phyloP scores from a whole-genome alignment of 2,329 filamentous ascomycete genomes.

The Apiospora saccharicola region DNA sequence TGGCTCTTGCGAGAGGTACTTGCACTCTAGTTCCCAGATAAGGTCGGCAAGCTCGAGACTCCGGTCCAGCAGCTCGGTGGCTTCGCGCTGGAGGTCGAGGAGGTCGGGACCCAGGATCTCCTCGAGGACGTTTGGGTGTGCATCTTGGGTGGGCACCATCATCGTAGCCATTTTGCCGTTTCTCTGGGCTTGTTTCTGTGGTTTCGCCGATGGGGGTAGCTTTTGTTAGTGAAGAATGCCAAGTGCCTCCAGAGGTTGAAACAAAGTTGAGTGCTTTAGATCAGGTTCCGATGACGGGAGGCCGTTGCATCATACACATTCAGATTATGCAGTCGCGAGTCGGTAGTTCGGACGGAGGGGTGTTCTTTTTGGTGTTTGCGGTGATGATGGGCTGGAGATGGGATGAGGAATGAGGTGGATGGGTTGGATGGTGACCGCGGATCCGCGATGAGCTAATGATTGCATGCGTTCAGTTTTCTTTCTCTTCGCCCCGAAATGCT shows the following conservation, averaged over 20 bases:
- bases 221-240: background rate
- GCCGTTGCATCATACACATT: background rate
- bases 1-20: background rate
- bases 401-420: background rate
- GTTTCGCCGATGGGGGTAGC: too few species aligned
- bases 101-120: constrained; percentile 14
- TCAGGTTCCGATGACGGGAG: background rate
- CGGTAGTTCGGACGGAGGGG: background rate
- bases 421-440: background rate
- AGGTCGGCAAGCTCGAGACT: constrained; percentile 15
- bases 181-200: background rate
- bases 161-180: background rate
- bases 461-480: background rate
- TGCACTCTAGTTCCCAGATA: constrained; percentile 19
- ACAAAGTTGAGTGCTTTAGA: background rate
- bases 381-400: background rate
- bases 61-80: constrained; percentile 21
- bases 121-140: background rate
- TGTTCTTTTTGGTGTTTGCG: background rate
- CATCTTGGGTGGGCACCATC: background rate
- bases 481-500: background rate
- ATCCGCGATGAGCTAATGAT: background rate
- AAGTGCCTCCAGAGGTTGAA: background rate
- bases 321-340: background rate
- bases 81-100: constrained; percentile 16